Conservation (phyloP, 2,329 filamentous ascomycete species). For the Periglandula ipomoeae region DNA sequence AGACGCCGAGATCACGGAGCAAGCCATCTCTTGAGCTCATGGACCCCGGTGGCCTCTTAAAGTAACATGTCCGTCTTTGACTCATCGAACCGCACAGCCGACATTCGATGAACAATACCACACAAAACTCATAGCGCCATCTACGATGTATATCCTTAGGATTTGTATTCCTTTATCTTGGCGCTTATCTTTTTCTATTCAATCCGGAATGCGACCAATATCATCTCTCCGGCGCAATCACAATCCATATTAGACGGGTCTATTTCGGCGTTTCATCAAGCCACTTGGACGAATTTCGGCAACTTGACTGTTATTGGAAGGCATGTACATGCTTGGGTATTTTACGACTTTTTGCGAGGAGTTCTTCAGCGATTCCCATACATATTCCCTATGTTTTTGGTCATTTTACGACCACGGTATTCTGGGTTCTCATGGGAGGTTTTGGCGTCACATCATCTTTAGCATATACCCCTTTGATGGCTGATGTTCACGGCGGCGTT, state of each 20-base stretch:
- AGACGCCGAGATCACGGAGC: constrained; percentile 20
- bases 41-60: constrained; percentile 32
- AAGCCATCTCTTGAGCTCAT: constrained; percentile 24
- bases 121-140: no score
- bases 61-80: constrained; percentile 14
- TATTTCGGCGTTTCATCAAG: not conserved
- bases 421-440: not conserved
- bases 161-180: not conserved
- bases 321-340: no score
- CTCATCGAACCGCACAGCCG: no score
- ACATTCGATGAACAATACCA: no score
- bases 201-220: not conserved
- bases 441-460: not conserved
- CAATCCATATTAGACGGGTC: not conserved
- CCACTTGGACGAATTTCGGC: not conserved
- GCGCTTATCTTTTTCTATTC: not conserved
- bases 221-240: not conserved
- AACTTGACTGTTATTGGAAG: not conserved
- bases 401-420: not conserved
- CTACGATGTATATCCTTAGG: no score
- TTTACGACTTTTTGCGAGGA: not conserved
- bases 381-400: no score
- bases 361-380: not conserved
- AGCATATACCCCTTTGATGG: constrained; percentile 9
- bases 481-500: not conserved